Evolutionary conservation across 306 rosid species (phyloP).

Genomic region (Cucurbita pepo): DNA sequence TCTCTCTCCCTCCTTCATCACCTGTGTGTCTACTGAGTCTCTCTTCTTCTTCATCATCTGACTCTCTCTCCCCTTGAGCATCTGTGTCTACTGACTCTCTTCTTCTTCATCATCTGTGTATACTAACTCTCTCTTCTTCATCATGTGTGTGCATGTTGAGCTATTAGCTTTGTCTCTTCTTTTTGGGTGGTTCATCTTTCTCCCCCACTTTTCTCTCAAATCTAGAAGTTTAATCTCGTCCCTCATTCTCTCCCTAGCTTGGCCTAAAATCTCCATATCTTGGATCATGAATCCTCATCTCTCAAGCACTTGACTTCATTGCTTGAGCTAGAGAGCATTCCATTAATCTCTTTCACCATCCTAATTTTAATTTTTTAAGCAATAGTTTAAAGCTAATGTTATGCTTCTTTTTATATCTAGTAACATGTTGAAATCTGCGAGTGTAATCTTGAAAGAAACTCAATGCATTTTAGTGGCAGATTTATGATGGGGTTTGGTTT

Average conservation of each 20-base stretch:
- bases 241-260: conserved; percentile 14
- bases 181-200: background rate
- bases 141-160: background rate
- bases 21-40: too few species aligned
- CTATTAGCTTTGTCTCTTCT: background rate
- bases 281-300: conserved; percentile 20
- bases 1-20: too few species aligned
- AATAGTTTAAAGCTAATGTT: too few species aligned
- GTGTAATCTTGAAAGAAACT: background rate
- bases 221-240: background rate
- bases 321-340: background rate
- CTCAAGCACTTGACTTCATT: background rate
- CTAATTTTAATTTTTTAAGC: background rate
- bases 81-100: too few species aligned
- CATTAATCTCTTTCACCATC: background rate
- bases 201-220: background rate
- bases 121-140: too few species aligned
- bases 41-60: too few species aligned
- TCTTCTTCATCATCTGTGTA: too few species aligned
- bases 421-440: background rate
- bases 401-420: too few species aligned
- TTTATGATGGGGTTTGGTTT: background rate
- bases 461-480: background rate
- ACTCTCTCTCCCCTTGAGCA: too few species aligned
- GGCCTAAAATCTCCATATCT: conserved; percentile 23